A percentile compares a stretch with the other conserved stretches of the same genome.
Evolutionary conservation across 2,329 filamentous ascomycete species (phyloP).

Genomic region (Rhinocladiella similis): DNA sequence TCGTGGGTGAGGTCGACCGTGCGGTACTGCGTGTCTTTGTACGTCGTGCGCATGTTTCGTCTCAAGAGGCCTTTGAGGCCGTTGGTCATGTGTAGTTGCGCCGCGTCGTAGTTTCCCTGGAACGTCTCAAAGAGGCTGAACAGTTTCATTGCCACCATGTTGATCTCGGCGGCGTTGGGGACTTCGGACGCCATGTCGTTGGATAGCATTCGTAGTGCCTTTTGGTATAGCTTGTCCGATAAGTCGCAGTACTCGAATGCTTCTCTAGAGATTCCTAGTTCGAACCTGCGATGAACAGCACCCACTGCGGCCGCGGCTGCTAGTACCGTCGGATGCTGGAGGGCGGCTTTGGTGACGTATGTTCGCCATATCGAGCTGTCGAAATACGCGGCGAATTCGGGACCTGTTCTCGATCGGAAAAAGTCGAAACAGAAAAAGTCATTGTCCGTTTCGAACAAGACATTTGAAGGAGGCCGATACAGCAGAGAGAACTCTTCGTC

Average conservation of each 20-base stretch:
- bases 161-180: conserved; percentile 24
- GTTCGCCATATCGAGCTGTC: conserved; percentile 29
- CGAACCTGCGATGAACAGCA: conserved; percentile 29
- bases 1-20: conserved; percentile 22
- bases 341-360: conserved; percentile 20
- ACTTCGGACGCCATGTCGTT: conserved; percentile 15
- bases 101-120: conserved; percentile 25
- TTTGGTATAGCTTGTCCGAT: conserved; percentile 23
- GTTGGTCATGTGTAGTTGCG: conserved; percentile 22
- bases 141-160: conserved; percentile 27
- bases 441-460: conserved; percentile 24
- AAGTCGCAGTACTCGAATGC: conserved; percentile 30
- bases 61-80: conserved; percentile 23
- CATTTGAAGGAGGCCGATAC: conserved; percentile 12
- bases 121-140: conserved; percentile 29
- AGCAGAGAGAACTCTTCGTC: conserved; percentile 30
- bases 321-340: conserved; percentile 26
- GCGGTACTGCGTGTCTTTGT: conserved; percentile 26
- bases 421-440: conserved; percentile 35
- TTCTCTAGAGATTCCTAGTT: conserved; percentile 26
- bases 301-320: conserved; percentile 26
- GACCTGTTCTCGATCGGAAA: conserved; percentile 34
- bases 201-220: conserved; percentile 18
- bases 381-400: conserved; percentile 29
- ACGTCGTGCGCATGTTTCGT: conserved; percentile 22